Evolutionary conservation across 345 rosid species (phyloP).

Genomic region (Linum trigynum): DNA sequence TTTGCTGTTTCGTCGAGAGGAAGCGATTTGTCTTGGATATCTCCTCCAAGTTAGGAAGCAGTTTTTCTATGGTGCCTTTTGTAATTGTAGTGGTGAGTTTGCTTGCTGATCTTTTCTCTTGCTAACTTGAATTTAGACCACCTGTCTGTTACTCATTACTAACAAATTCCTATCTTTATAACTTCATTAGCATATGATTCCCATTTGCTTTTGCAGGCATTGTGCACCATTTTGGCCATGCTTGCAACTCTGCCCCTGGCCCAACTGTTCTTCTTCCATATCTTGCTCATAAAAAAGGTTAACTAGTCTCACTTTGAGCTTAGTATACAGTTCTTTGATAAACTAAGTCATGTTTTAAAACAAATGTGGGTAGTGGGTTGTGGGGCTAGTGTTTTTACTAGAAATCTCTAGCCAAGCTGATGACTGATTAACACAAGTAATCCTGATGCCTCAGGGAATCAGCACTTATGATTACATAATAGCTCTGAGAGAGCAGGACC

Average conservation of each 20-base stretch:
- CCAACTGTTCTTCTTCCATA: slow-evolving; percentile 95
- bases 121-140: background rate
- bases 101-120: background rate
- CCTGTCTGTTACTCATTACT: background rate
- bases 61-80: slow-evolving; percentile 84
- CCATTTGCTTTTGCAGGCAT: slow-evolving; percentile 36
- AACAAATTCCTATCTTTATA: background rate
- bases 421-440: slow-evolving; percentile 1
- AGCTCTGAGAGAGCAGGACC: slow-evolving; percentile 95
- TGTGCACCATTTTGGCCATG: slow-evolving; percentile 90
- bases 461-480: slow-evolving; percentile 96
- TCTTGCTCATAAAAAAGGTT: slow-evolving; percentile 86
- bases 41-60: slow-evolving; percentile 83
- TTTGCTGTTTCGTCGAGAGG: slow-evolving; percentile 69
- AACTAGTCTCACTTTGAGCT: background rate
- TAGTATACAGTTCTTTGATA: background rate
- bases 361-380: background rate
- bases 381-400: background rate
- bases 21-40: slow-evolving; percentile 59
- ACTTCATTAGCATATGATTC: background rate
- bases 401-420: background rate
- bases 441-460: slow-evolving; percentile 54
- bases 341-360: background rate
- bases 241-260: slow-evolving; percentile 88
- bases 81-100: slow-evolving; percentile 86